Evolutionary conservation across 257 asterid genomes (phyloP).

Genomic region (Solanum boliviense): DNA sequence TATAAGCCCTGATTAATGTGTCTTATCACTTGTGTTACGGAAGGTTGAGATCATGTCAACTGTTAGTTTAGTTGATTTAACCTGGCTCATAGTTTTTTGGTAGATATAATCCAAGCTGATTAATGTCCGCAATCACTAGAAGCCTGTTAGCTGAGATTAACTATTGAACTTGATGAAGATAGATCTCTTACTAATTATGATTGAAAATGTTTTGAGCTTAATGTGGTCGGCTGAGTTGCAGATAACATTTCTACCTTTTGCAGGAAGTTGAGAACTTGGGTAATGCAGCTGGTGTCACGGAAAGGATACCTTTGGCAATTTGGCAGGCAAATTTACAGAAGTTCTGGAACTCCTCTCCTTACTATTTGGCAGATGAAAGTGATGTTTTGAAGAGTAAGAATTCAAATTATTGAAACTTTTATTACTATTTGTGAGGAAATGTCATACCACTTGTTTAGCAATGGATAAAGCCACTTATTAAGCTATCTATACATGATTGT

Average conservation of each 20-base stretch:
- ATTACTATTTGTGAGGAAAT: not conserved
- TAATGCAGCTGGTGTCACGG: constrained; percentile 19
- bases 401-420: not conserved
- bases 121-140: not conserved
- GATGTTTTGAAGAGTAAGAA: constrained; percentile 26
- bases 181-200: not conserved
- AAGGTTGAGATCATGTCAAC: not conserved
- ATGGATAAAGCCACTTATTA: not conserved
- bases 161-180: not conserved
- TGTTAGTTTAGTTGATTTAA: not conserved
- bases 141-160: not conserved
- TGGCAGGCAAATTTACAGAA: constrained; percentile 30
- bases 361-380: constrained; percentile 32
- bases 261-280: constrained; percentile 50
- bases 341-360: constrained; percentile 37
- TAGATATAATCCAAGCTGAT: not conserved
- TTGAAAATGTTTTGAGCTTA: not conserved
- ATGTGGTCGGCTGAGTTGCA: not conserved
- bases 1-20: not conserved
- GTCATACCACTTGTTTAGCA: not conserved
- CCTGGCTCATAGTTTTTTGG: not conserved
- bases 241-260: not conserved
- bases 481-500: not conserved
- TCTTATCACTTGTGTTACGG: not conserved
- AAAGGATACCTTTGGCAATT: constrained; percentile 10